Conservation (phyloP, 2,329 filamentous ascomycete species). For the Claviceps sp. region DNA sequence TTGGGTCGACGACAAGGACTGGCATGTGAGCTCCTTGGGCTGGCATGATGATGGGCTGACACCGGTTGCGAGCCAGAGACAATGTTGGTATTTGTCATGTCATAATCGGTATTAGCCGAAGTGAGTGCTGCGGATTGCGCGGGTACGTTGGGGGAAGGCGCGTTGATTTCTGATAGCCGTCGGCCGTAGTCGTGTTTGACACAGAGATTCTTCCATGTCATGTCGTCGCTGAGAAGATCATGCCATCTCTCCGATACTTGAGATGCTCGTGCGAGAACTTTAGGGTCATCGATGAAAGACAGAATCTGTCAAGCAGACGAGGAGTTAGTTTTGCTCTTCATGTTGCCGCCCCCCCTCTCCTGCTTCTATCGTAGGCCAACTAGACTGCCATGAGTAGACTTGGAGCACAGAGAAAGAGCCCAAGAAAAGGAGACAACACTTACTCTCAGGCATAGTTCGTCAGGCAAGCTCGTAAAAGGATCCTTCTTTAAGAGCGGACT, state of each 20-base stretch:
- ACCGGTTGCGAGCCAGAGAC: constrained; percentile 31
- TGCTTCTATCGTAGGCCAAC: too few species aligned
- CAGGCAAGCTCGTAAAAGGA: constrained; percentile 81
- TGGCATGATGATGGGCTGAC: constrained; percentile 20
- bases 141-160: constrained; percentile 17
- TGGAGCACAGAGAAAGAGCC: background rate
- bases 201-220: constrained; percentile 95
- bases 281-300: constrained; percentile 93
- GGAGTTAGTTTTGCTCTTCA: constrained; percentile 6
- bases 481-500: constrained; percentile 91
- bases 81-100: constrained; percentile 24
- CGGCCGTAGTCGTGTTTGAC: constrained; percentile 83
- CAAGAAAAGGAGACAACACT: constrained; percentile 14
- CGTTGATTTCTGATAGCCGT: constrained; percentile 38
- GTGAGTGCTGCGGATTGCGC: constrained; percentile 17
- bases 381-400: background rate
- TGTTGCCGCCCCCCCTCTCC: too few species aligned
- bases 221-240: constrained; percentile 86
- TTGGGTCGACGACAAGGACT: constrained; percentile 36
- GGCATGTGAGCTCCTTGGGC: constrained; percentile 44
- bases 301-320: constrained; percentile 48
- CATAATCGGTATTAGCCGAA: constrained; percentile 22
- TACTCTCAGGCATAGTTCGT: constrained; percentile 84
- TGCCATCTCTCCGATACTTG: constrained; percentile 95
- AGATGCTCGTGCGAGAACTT: constrained; percentile 80